Evolutionary conservation across 805 yeast species (phyloP), one percentile per base, ranked within the genome.

Genomic region (Ogataea neopini): DNA sequence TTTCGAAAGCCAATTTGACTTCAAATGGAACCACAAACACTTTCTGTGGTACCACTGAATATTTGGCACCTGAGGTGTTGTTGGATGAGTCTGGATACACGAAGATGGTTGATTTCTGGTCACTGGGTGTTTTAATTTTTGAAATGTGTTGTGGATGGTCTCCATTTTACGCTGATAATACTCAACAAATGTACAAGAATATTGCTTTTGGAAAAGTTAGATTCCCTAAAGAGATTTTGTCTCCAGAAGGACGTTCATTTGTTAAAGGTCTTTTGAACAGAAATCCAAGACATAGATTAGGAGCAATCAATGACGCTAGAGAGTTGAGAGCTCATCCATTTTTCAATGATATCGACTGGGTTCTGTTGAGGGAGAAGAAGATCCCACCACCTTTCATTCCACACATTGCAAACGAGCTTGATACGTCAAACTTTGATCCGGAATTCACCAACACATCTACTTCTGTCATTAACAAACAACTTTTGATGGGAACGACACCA

Each of bases 121-220:
- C 98, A 2, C 73, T 94, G 49, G 99, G 99, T 50, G 99, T 94
- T 20, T 74, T 94, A 49, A 90, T 94, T 39, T 94, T 94, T 69
- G 99, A 94, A 72, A 94, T 94, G 99, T 91, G 98, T 69, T 94
- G 98, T 72, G 99, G 99, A 43, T 94, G 98, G 99, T 87, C 96
- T 4, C 99, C 99, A 46, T 94, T 94, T 68, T 94, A 89, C 62
- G 99, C 98, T 22, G 97, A 92, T 53, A 92, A 89, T 67, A 90
- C 96, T 43, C 98, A 94, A 72, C 97, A 94, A 69, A 94, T 94
- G 99, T 94, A 94, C 72, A 94, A 92, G 72, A 94, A 94, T 70
- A 94, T 94, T 72, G 99, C 98, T 4, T 94, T 90, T 70, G 99
- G 99, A 53, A 94, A 92, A 68, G 98, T 94, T 38, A 79, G 96